phyloP scores from a whole-genome alignment of 768 basidiomycete species.

The Macrolepiota albuminosa region DNA sequence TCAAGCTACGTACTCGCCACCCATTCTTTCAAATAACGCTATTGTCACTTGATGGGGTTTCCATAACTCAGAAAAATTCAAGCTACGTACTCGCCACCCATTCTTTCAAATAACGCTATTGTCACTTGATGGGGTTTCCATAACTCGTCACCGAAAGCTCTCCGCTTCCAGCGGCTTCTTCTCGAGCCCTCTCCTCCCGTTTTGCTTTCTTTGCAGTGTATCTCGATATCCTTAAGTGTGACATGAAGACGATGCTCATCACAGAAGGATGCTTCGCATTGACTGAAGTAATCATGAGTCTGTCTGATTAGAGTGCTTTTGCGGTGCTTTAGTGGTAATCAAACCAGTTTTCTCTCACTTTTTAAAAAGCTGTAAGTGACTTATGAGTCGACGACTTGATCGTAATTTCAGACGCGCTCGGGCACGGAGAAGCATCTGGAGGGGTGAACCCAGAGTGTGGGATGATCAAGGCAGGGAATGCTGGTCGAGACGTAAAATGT shows the following conservation, averaged over 20 bases:
- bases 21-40: constrained; percentile 59
- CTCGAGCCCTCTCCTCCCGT: constrained; percentile 47
- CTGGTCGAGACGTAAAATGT: constrained; percentile 77
- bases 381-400: constrained; percentile 81
- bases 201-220: constrained; percentile 56
- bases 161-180: constrained; percentile 32
- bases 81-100: constrained; percentile 54
- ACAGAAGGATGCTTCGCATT: constrained; percentile 56
- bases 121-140: constrained; percentile 71
- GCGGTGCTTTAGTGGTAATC: constrained; percentile 63
- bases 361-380: constrained; percentile 81
- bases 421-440: constrained; percentile 26
- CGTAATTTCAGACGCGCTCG: constrained; percentile 44
- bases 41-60: constrained; percentile 61
- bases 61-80: constrained; percentile 49
- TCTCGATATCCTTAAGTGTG: constrained; percentile 65
- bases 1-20: constrained; percentile 47
- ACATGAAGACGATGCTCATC: constrained; percentile 43
- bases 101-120: constrained; percentile 55
- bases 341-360: constrained; percentile 69
- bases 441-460: constrained; percentile 17
- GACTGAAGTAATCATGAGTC: constrained; percentile 50
- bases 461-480: constrained; percentile 43
- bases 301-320: constrained; percentile 41
- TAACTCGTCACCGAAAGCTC: constrained; percentile 62